Evolutionary conservation across 495 filamentous ascomycete genomes (phyloP).

Genomic region (Penicillium coffeae): DNA sequence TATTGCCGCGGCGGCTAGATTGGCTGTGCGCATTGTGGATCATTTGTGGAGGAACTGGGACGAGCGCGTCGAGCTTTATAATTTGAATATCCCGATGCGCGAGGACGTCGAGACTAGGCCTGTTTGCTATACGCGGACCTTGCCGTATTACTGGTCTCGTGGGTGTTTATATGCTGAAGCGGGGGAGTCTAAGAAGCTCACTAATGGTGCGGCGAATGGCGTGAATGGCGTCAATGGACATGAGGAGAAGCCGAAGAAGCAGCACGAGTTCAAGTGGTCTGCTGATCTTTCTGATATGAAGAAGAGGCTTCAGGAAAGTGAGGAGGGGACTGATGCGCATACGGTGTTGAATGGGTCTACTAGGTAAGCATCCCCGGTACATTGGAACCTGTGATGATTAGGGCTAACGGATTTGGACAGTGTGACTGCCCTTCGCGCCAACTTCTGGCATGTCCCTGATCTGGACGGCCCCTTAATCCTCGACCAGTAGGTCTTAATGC

Average conservation of each 20-base stretch:
- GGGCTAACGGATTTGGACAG: conserved; percentile 36
- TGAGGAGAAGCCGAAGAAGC: conserved; percentile 8
- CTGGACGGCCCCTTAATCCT: conserved; percentile 69
- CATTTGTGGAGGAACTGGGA: conserved; percentile 71
- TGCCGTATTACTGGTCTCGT: conserved; percentile 83
- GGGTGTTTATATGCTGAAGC: conserved; percentile 76
- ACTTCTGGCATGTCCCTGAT: conserved; percentile 79
- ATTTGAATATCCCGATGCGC: conserved; percentile 78
- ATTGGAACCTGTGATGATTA: no score
- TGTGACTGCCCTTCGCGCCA: conserved; percentile 85
- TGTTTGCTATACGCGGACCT: conserved; percentile 69
- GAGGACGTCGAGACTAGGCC: conserved; percentile 55
- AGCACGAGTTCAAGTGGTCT: conserved; percentile 41
- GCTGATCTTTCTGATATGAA: conserved; percentile 47
- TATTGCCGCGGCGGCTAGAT: conserved; percentile 64
- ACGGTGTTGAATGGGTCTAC: conserved; percentile 71
- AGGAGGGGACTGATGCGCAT: conserved; percentile 90
- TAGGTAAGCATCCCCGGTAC: no score
- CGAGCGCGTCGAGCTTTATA: conserved; percentile 74
- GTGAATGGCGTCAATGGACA: conserved; percentile 50
- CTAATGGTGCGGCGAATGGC: conserved; percentile 50
- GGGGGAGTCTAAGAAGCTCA: neutral
- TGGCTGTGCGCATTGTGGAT: conserved; percentile 70
- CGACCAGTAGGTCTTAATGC: conserved; percentile 13
- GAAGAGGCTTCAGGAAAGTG: conserved; percentile 40